Evolutionary conservation across 1,284 basidiomycete genomes (phyloP).

Genomic region (Flammula alnicola): DNA sequence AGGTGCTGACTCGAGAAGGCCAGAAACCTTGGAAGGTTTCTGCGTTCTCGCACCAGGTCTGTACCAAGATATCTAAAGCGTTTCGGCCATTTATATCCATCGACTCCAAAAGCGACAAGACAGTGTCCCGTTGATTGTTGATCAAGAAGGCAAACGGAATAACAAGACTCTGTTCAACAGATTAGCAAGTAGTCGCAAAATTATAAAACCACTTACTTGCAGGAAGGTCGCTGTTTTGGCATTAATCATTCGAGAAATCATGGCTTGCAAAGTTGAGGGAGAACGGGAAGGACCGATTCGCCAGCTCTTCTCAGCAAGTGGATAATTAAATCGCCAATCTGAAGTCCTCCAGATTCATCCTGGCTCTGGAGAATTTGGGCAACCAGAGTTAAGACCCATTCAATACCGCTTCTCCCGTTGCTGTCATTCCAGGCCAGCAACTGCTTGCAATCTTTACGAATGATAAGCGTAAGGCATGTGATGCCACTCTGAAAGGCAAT

Average conservation of each 20-base stretch:
- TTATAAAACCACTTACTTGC: slow-evolving; percentile 55
- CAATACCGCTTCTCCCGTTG: slow-evolving; percentile 74
- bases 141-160: slow-evolving; percentile 94
- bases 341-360: slow-evolving; percentile 87
- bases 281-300: slow-evolving; percentile 77
- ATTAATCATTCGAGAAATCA: slow-evolving; percentile 79
- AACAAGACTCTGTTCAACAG: slow-evolving; percentile 68
- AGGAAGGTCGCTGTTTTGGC: slow-evolving; percentile 90
- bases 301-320: slow-evolving; percentile 85
- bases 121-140: slow-evolving; percentile 79
- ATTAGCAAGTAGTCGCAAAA: background rate
- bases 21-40: slow-evolving; percentile 95
- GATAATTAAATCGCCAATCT: slow-evolving; percentile 93
- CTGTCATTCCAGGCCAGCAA: slow-evolving; percentile 76
- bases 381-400: slow-evolving; percentile 74
- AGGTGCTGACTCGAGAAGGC: slow-evolving; percentile 83
- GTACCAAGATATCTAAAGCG: slow-evolving; percentile 81
- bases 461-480: slow-evolving; percentile 79
- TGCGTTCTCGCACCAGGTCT: slow-evolving; percentile 93
- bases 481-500: slow-evolving; percentile 71
- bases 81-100: slow-evolving; percentile 60
- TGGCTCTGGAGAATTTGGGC: slow-evolving; percentile 79
- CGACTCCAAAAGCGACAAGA: slow-evolving; percentile 75
- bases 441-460: slow-evolving; percentile 87
- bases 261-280: slow-evolving; percentile 88